Conservation (phyloP, 768 basidiomycete species). For the Suillus ampliporus region DNA sequence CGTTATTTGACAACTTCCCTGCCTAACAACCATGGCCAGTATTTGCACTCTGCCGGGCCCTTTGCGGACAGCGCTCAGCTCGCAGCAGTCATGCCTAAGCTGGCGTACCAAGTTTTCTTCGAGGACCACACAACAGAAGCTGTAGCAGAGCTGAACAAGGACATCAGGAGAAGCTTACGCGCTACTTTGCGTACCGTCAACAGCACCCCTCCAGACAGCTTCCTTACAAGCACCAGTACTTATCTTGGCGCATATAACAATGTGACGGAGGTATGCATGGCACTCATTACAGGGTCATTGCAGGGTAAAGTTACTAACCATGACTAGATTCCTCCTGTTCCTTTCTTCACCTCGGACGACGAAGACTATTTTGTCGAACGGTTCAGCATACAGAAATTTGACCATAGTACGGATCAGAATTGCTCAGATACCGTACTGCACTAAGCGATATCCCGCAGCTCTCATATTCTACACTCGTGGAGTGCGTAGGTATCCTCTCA, state of each 20-base stretch:
- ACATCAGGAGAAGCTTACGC: slow-evolving; percentile 62
- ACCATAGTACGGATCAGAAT: slow-evolving; percentile 52
- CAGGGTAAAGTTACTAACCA: slow-evolving; percentile 5
- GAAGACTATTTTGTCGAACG: slow-evolving; percentile 76
- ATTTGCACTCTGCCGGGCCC: slow-evolving; percentile 56
- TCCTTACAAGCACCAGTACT: slow-evolving; percentile 53
- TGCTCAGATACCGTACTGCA: not conserved
- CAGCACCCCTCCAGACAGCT: slow-evolving; percentile 61
- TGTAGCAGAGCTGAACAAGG: slow-evolving; percentile 55
- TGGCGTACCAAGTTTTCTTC: slow-evolving; percentile 72
- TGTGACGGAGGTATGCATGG: slow-evolving; percentile 44
- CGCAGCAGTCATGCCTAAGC: slow-evolving; percentile 48
- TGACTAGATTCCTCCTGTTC: slow-evolving; percentile 60
- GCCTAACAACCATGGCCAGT: slow-evolving; percentile 44
- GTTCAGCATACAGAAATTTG: slow-evolving; percentile 62
- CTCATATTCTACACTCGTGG: slow-evolving; percentile 68
- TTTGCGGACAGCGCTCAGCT: slow-evolving; percentile 54
- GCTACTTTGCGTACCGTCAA: slow-evolving; percentile 56
- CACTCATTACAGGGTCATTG: slow-evolving; percentile 8
- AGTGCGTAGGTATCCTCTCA: slow-evolving; percentile 36
- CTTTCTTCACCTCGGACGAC: slow-evolving; percentile 63
- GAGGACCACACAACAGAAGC: slow-evolving; percentile 53
- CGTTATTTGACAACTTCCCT: not conserved
- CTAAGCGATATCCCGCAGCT: slow-evolving; percentile 42
- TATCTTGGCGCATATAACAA: slow-evolving; percentile 60